Conservation (phyloP, 768 basidiomycete genomes). For the Termitomyces sp. region DNA sequence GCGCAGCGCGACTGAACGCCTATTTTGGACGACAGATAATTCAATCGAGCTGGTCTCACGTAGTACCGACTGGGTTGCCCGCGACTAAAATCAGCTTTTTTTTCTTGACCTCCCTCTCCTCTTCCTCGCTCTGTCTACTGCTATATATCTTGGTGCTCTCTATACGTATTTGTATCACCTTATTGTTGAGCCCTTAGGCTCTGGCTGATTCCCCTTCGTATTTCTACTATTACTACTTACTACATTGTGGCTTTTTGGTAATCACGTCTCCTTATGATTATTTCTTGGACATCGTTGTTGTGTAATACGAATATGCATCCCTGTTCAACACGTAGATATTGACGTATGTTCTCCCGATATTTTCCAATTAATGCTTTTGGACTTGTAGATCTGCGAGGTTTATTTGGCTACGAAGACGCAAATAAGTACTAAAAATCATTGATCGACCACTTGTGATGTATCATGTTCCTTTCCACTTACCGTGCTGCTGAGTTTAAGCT, state of each 20-base stretch:
- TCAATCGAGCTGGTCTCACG: slow-evolving; percentile 82
- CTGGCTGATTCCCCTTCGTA: background rate
- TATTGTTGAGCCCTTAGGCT: slow-evolving; percentile 5
- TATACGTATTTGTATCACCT: slow-evolving; percentile 13
- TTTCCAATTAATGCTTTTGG: too few relatives aligned
- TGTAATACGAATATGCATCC: slow-evolving; percentile 11
- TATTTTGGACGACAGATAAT: slow-evolving; percentile 92
- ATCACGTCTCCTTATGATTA: slow-evolving; percentile 2
- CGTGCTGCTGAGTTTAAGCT: background rate
- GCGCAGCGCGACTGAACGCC: slow-evolving; percentile 81
- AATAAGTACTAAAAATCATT: background rate
- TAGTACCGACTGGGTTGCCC: slow-evolving; percentile 81
- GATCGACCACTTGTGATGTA: too few relatives aligned
- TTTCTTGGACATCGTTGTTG: slow-evolving; percentile 6
- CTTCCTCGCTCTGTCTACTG: background rate
- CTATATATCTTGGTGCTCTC: slow-evolving; percentile 12
- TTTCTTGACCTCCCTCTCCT: background rate
- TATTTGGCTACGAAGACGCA: slow-evolving; percentile 5
- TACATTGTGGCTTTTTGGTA: slow-evolving; percentile 6
- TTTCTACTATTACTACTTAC: background rate
- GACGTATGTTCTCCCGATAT: background rate
- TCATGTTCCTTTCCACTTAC: too few relatives aligned
- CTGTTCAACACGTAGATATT: background rate
- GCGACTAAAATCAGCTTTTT: slow-evolving; percentile 36
- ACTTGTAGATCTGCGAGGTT: background rate